Evolutionary conservation across 2,329 filamentous ascomycete species (phyloP).

Genomic region (Thyridium curvatum): DNA sequence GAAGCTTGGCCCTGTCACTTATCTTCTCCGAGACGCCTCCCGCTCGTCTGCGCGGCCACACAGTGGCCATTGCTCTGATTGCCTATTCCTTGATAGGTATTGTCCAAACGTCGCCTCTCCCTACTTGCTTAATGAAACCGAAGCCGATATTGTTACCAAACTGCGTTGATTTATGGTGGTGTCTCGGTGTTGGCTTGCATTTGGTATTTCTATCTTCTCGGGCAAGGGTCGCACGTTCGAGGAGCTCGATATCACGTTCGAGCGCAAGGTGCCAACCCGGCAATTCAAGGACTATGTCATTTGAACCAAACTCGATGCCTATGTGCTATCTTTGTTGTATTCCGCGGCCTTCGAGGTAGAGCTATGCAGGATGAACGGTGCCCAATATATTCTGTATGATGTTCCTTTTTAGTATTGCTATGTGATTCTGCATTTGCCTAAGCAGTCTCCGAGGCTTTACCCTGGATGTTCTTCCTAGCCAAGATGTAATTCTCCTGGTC

Average conservation of each 20-base stretch:
- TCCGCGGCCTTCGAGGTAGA: no score
- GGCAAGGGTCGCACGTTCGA: constrained; percentile 31
- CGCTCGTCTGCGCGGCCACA: constrained; percentile 27
- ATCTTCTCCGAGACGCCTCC: constrained; percentile 28
- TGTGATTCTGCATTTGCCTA: no score
- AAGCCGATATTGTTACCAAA: not conserved
- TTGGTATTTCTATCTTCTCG: constrained; percentile 26
- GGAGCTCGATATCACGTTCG: constrained; percentile 36
- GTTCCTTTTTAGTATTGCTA: no score
- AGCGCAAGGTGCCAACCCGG: constrained; percentile 16
- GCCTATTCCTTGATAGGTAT: constrained; percentile 15
- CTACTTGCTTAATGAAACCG: not conserved
- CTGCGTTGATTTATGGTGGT: not conserved
- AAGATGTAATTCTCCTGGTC: not conserved
- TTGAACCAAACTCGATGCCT: not conserved
- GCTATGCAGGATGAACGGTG: no score
- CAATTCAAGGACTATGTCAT: constrained; percentile 10
- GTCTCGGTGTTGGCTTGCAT: not conserved
- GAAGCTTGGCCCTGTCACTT: no score
- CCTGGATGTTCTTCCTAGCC: no score
- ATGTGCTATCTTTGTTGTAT: no score
- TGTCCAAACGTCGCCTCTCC: not conserved
- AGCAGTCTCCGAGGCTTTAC: no score
- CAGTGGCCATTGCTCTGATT: constrained; percentile 28
- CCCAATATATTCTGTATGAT: no score